These are phyloP conservation scores for Leavenworthia alabamica DNA, from an alignment of 345 rosid species.

Conservation along the genomic window DNA sequence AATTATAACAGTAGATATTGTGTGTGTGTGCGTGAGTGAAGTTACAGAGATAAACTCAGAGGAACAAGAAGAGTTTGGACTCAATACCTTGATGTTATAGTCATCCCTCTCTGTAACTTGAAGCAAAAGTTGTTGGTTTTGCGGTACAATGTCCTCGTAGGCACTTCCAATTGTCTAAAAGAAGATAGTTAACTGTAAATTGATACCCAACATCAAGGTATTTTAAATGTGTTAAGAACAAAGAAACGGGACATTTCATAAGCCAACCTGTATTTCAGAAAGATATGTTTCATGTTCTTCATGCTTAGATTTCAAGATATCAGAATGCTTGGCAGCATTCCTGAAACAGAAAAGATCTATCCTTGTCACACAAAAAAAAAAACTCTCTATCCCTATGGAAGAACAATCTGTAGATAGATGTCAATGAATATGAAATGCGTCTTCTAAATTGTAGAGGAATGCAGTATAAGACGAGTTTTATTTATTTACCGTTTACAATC, in stretches of 20 bases:
- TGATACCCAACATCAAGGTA: conserved; percentile 18
- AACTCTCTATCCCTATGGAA: too few species aligned
- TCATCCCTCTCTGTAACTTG: conserved; percentile 97
- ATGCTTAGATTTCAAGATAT: conserved; percentile 67
- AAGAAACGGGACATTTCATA: neutral
- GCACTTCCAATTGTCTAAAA: conserved; percentile 86
- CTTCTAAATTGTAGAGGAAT: too few species aligned
- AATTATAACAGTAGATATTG: too few species aligned
- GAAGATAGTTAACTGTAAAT: conserved; percentile 33
- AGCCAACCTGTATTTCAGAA: conserved; percentile 87
- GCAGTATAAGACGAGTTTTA: neutral
- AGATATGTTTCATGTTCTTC: conserved; percentile 88
- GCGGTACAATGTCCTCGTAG: conserved; percentile 91
- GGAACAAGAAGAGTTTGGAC: conserved; percentile 6
- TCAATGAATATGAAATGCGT: too few species aligned
- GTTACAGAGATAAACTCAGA: neutral
- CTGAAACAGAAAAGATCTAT: conserved; percentile 39
- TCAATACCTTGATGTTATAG: conserved; percentile 84
- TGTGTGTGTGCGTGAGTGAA: neutral
- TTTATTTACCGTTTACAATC: conserved; percentile 62
- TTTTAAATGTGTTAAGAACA: conserved; percentile 8
- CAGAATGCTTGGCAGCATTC: conserved; percentile 52
- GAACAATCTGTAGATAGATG: too few species aligned
- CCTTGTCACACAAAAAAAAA: neutral
- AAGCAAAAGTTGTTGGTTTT: conserved; percentile 89